These are phyloP conservation scores for Gliomastix tumulicola DNA, from an alignment of 2,329 filamentous ascomycete species.

Conservation along the genomic window DNA sequence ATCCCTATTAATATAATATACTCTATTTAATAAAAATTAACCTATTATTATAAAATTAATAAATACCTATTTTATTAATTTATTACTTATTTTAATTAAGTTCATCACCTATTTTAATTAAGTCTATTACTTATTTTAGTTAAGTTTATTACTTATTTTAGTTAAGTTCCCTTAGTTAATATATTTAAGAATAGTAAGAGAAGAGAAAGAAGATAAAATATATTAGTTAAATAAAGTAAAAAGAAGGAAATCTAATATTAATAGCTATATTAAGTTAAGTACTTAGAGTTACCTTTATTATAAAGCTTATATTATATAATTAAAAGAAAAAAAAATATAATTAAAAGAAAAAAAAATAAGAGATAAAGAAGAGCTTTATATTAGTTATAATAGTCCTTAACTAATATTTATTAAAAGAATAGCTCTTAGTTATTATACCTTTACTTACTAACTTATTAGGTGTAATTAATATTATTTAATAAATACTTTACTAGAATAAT, in stretches of 20 bases:
- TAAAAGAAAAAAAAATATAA: conserved; percentile 1
- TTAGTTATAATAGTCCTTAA: background rate
- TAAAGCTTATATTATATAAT: background rate
- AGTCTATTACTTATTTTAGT: background rate
- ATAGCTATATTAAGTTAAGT: background rate
- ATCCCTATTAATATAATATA: background rate
- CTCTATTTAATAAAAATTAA: background rate
- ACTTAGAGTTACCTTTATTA: background rate
- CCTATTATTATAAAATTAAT: background rate
- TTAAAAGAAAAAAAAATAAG: background rate
- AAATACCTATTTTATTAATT: background rate
- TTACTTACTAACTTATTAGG: background rate
- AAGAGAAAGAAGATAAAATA: background rate
- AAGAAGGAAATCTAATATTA: background rate
- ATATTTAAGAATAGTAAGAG: background rate
- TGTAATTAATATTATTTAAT: conserved; percentile 1
- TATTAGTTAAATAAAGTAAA: background rate
- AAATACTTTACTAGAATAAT: background rate
- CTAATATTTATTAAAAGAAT: background rate
- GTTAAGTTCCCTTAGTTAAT: background rate
- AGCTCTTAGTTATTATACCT: background rate
- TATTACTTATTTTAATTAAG: background rate
- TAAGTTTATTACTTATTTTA: background rate
- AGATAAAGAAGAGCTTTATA: background rate
- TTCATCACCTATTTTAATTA: background rate